Base-by-base conservation (phyloP, 345 rosid species). In the Lagerstroemia speciosa region DNA sequence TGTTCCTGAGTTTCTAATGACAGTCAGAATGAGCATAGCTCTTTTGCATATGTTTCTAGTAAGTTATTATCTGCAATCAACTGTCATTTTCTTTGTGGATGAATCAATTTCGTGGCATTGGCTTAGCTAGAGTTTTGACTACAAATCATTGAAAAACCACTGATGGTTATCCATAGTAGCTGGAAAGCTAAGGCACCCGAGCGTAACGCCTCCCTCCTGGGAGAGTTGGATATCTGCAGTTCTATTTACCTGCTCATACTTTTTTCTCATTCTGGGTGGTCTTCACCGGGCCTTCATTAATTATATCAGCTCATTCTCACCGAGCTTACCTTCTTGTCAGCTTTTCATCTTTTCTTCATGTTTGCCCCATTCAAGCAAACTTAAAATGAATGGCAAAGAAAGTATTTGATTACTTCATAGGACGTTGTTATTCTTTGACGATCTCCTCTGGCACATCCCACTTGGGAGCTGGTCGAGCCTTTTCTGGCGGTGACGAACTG, bases 401-500 rank as follows among this genome's bases (percentile, higher is more conserved):
- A 64, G 74, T n/a, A n/a, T n/a, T n/a, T n/a, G n/a, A n/a, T n/a
- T n/a, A n/a, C n/a, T n/a, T n/a, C n/a, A n/a, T n/a, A n/a, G n/a
- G 2, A 36, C 2, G 38, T 36, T 19, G 53, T 46, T 46, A 19
- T 46, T 46, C 14, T 16, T 46, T 46, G n/a, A 46, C 2, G n/a
- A 46, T 12, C 19, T 26, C 30, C 14, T 55, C 22, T 55, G 31
- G 34, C 52, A 30, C 38, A 32, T 15, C 11, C 29, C 29, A 30
- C 19, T 73, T 90, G 98, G 98, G 97, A 74, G 84, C 84, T 37
- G 97, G 97, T 5, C 80, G 96, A 38, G 97, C 94, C 72, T 93
- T 89, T 77, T 93, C 98, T 20, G 98, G 97, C 1, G 97, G 98
- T 69, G 97, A 96, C 61, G 98, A 93, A 79, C 84, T 93, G 60